Base-by-base conservation (phyloP, 805 yeast species). In the Saturnispora hagleri region DNA sequence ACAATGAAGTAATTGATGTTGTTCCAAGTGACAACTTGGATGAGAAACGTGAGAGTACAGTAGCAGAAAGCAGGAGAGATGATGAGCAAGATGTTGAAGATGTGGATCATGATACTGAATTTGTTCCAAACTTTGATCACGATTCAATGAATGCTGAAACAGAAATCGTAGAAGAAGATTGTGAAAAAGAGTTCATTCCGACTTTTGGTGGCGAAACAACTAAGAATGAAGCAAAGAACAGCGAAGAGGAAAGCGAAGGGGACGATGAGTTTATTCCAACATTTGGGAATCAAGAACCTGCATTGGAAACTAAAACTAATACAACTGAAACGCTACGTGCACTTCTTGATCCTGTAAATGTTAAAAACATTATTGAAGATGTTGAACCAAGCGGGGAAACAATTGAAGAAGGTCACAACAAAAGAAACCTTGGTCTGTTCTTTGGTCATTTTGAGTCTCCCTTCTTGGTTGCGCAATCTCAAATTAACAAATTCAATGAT, bases 361-460 rank as follows among this genome's bases (percentile, higher is more conserved):
- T 24, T 18, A 34, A 34, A 50, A 43, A 40, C 20, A 27, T 5
- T 20, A n/a, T 33, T 18, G 20, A 12, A n/a, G 46, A 41, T 17
- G 18, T 17, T 20, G 49, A 17, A 27, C 5, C 46, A 31, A 8
- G 17, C 44, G 9, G 69, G 68, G 13, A 24, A 1, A 6, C 31
- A 8, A 3, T 38, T 9, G 49, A 43, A 18, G 40, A 17, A 46
- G 76, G 73, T 67, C 80, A 68, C 63, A 69, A 68, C 13, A 51
- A 46, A 22, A 72, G 63, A 57, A 67, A 67, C 40, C 61, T 69
- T 46, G 81, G 88, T 7, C 70, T 89, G 35, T 90, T 91, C 66
- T 91, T 95, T 76, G 70, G 84, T 2, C 97, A 91, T 64, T 70
- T 74, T 12, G 85, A 85, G 18, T 90, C 97, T 0, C 97, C 97